Conservation (phyloP, 768 basidiomycete genomes). For the Macrolepiota dolichaula region DNA sequence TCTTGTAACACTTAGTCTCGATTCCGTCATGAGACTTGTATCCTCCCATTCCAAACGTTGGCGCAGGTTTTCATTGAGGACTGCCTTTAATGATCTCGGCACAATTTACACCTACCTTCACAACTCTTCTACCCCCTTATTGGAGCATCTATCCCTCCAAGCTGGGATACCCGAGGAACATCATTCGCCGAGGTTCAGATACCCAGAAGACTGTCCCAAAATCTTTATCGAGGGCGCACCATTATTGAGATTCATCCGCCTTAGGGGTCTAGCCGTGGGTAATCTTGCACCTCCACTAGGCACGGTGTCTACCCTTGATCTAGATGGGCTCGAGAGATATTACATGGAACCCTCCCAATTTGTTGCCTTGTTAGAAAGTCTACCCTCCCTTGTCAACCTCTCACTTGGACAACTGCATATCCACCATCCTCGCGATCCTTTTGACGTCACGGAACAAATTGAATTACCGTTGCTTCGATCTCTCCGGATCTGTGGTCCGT, state of each 20-base stretch:
- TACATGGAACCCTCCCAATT: slow-evolving; percentile 33
- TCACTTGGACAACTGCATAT: slow-evolving; percentile 39
- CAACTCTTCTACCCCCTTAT: slow-evolving; percentile 24
- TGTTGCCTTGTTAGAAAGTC: slow-evolving; percentile 27
- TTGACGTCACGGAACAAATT: slow-evolving; percentile 25
- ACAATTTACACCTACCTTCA: slow-evolving; percentile 26
- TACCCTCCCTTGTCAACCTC: slow-evolving; percentile 35
- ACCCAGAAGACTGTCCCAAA: slow-evolving; percentile 22
- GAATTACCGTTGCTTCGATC: slow-evolving; percentile 30
- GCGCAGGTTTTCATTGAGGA: slow-evolving; percentile 32
- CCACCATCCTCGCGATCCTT: slow-evolving; percentile 29
- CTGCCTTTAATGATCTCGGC: slow-evolving; percentile 18
- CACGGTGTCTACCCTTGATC: slow-evolving; percentile 36
- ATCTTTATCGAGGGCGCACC: slow-evolving; percentile 31
- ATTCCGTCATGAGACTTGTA: slow-evolving; percentile 27
- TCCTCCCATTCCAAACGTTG: slow-evolving; percentile 35
- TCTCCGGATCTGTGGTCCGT: slow-evolving; percentile 38
- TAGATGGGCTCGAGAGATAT: slow-evolving; percentile 37
- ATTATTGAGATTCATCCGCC: slow-evolving; percentile 34
- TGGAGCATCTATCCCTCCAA: slow-evolving; percentile 37
- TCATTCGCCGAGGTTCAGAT: slow-evolving; percentile 26
- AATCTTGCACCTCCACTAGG: slow-evolving; percentile 34
- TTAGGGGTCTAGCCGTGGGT: slow-evolving; percentile 39
- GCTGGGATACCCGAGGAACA: slow-evolving; percentile 25
- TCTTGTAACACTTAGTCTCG: slow-evolving; percentile 18